Conservation (phyloP, 805 yeast genomes). For the Lachancea lanzarotensis region DNA sequence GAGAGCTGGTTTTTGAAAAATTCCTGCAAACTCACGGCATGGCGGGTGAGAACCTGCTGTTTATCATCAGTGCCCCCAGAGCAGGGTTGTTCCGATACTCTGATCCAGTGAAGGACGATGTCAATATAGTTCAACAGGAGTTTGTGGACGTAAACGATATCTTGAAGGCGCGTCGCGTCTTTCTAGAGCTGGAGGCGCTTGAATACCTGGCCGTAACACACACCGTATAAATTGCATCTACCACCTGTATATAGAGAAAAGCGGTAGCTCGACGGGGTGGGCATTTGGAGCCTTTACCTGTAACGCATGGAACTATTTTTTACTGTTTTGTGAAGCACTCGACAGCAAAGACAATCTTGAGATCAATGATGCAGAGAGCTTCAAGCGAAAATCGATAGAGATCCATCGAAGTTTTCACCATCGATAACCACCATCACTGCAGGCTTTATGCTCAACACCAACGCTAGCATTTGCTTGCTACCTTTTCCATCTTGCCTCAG, state of each 20-base stretch:
- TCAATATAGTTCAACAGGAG: slow-evolving; percentile 66
- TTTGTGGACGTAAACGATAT: slow-evolving; percentile 78
- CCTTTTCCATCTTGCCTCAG: too few relatives aligned
- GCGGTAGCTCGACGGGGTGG: not conserved
- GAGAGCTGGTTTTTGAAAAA: slow-evolving; percentile 38
- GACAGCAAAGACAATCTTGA: too few relatives aligned
- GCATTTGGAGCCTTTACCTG: not conserved
- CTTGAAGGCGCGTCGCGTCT: slow-evolving; percentile 68
- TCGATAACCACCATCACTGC: too few relatives aligned
- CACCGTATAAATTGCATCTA: slow-evolving; percentile 5
- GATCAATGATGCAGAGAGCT: too few relatives aligned
- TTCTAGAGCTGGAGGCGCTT: slow-evolving; percentile 66
- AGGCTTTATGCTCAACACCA: too few relatives aligned
- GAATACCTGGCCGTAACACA: slow-evolving; percentile 45
- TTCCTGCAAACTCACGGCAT: slow-evolving; percentile 45
- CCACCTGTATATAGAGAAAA: slow-evolving; percentile 5
- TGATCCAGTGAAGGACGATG: slow-evolving; percentile 43
- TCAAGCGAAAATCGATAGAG: too few relatives aligned
- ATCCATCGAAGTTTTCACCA: too few relatives aligned
- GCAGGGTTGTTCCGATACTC: slow-evolving; percentile 57
- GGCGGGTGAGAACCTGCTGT: slow-evolving; percentile 46
- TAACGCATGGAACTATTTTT: not conserved
- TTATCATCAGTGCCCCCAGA: slow-evolving; percentile 57
- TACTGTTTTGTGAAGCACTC: too few relatives aligned
- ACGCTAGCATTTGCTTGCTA: too few relatives aligned